Evolutionary conservation across 1,284 basidiomycete species (phyloP).

Genomic region (Ustilago bromivora): DNA sequence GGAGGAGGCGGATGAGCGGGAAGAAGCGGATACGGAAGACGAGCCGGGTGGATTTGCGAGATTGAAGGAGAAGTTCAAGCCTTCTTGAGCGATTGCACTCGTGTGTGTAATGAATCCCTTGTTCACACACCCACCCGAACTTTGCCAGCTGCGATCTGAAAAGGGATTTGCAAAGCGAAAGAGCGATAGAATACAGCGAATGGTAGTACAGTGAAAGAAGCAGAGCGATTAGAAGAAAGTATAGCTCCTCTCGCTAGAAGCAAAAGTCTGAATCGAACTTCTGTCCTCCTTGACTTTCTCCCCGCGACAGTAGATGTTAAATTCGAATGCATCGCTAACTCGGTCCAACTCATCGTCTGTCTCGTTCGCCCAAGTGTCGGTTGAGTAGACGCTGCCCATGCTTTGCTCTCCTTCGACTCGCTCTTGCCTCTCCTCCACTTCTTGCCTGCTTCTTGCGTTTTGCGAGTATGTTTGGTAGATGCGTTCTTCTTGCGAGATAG

Average conservation of each 20-base stretch:
- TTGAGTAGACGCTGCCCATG: constrained; percentile 19
- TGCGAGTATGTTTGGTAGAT: no score
- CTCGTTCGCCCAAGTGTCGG: constrained; percentile 10
- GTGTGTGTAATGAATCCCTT: constrained; percentile 14
- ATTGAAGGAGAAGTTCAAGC: constrained; percentile 31
- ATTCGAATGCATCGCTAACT: constrained; percentile 16
- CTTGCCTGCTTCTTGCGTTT: background rate
- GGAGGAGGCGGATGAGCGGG: background rate
- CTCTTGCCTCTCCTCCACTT: background rate
- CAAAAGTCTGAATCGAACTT: constrained; percentile 17
- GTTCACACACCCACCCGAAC: background rate
- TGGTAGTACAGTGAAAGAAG: background rate
- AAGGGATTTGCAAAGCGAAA: background rate
- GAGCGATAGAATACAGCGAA: constrained; percentile 11
- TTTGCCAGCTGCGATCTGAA: background rate
- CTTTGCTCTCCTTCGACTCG: constrained; percentile 14
- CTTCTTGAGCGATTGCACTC: background rate
- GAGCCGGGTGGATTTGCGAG: constrained; percentile 22
- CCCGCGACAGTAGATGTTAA: background rate
- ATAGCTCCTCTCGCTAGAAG: constrained; percentile 21
- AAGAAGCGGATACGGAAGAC: constrained; percentile 21
- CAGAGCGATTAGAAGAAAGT: constrained; percentile 17
- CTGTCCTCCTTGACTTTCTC: background rate
- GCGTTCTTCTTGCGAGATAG: constrained; percentile 2
- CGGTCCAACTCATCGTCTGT: constrained; percentile 1